Evolutionary conservation across 805 yeast genomes (phyloP).

Genomic region (Candida sithepensis): DNA sequence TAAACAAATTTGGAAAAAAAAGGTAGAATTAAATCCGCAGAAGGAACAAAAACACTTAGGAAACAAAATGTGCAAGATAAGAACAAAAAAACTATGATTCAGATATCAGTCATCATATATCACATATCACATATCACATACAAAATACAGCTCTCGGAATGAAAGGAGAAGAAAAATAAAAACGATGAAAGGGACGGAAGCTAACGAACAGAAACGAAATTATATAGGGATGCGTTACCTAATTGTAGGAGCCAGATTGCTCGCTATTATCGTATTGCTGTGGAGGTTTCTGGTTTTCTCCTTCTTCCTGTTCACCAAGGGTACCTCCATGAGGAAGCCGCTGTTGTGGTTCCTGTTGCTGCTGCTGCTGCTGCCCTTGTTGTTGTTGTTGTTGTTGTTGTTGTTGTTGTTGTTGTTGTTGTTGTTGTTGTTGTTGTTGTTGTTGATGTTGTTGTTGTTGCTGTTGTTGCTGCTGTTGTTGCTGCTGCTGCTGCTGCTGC

Average conservation of each 20-base stretch:
- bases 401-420: conserved; percentile 6
- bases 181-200: background rate
- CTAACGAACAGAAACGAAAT: background rate
- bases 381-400: conserved; percentile 4
- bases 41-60: background rate
- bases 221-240: background rate
- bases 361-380: conserved; percentile 5
- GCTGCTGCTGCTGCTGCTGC: conserved; percentile 13
- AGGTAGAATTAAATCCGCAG: background rate
- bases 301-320: conserved; percentile 3
- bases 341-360: conserved; percentile 1
- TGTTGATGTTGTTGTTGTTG: no score
- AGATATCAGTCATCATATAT: background rate
- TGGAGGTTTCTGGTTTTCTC: conserved; percentile 3
- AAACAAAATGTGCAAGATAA: background rate
- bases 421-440: conserved; percentile 8
- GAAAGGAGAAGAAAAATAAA: background rate
- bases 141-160: background rate
- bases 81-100: background rate
- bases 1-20: background rate
- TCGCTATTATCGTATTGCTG: conserved; percentile 4
- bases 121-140: background rate
- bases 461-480: conserved; percentile 11
- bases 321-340: background rate
- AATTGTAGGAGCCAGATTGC: background rate